Evolutionary conservation across 495 filamentous ascomycete species (phyloP).

Genomic region (Apiosordaria backusii): DNA sequence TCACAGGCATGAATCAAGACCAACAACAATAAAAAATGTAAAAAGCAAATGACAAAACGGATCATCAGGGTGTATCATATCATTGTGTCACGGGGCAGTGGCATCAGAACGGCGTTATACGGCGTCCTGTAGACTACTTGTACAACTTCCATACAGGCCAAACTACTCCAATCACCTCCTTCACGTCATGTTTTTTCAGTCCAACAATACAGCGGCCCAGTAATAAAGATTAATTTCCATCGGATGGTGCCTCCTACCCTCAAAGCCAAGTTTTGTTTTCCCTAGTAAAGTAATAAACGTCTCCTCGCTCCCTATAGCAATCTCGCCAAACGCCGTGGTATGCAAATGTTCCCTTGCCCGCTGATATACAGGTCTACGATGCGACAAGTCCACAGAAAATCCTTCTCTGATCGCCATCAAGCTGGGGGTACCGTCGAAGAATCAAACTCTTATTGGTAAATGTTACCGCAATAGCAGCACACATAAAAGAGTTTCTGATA

Average conservation of each 20-base stretch:
- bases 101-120: conserved; percentile 16
- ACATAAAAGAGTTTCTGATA: conserved; percentile 94
- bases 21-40: background rate
- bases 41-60: background rate
- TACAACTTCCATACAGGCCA: conserved; percentile 15
- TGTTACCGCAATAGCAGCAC: conserved; percentile 86
- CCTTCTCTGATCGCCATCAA: background rate
- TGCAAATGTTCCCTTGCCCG: background rate
- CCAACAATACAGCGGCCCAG: background rate
- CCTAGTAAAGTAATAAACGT: background rate
- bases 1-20: conserved; percentile 69
- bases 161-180: background rate
- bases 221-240: background rate
- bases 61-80: background rate
- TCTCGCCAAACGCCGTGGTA: conserved; percentile 16
- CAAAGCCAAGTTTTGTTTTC: background rate
- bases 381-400: too few species aligned
- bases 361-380: background rate
- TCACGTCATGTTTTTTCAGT: background rate
- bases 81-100: background rate
- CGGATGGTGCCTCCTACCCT: background rate
- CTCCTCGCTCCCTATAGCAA: background rate
- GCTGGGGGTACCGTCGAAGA: background rate
- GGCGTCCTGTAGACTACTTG: conserved; percentile 25
- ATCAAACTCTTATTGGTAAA: conserved; percentile 58